Conservation (phyloP, 2,329 filamentous ascomycete species). For the Fusarium buharicum region DNA sequence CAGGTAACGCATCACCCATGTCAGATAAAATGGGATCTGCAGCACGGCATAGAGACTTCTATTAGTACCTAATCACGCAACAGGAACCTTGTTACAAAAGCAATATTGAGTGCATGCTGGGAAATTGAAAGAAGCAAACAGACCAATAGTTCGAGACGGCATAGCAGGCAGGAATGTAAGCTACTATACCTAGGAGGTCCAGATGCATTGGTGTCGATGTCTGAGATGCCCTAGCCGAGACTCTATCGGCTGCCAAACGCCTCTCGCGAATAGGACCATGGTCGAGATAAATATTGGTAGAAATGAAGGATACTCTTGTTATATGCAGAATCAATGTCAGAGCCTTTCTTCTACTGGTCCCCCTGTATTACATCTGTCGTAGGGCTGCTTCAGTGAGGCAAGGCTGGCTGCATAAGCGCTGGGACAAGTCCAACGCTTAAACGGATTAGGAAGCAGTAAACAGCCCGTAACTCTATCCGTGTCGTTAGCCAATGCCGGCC, state of each 20-base stretch:
- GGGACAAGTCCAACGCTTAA: not conserved
- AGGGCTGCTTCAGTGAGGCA: too few species aligned
- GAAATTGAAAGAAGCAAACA: too few species aligned
- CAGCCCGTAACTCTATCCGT: not conserved
- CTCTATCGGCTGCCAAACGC: not conserved
- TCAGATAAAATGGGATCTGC: not conserved
- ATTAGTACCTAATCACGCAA: not conserved
- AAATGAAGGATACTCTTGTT: too few species aligned
- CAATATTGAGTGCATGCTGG: not conserved
- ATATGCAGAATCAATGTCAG: not conserved
- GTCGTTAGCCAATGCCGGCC: conserved; percentile 11
- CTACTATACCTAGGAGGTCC: not conserved
- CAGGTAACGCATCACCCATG: not conserved
- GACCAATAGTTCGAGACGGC: too few species aligned
- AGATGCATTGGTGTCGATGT: not conserved
- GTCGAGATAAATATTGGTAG: too few species aligned
- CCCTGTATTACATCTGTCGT: too few species aligned
- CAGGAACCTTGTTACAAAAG: not conserved
- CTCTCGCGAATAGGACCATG: too few species aligned
- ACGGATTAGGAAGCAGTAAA: not conserved
- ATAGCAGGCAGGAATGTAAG: not conserved
- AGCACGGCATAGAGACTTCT: not conserved
- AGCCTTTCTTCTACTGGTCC: too few species aligned
- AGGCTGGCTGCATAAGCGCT: not conserved
- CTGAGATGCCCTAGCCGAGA: not conserved